Evolutionary conservation across 306 rosid genomes (phyloP).

Genomic region (Malus fusca): DNA sequence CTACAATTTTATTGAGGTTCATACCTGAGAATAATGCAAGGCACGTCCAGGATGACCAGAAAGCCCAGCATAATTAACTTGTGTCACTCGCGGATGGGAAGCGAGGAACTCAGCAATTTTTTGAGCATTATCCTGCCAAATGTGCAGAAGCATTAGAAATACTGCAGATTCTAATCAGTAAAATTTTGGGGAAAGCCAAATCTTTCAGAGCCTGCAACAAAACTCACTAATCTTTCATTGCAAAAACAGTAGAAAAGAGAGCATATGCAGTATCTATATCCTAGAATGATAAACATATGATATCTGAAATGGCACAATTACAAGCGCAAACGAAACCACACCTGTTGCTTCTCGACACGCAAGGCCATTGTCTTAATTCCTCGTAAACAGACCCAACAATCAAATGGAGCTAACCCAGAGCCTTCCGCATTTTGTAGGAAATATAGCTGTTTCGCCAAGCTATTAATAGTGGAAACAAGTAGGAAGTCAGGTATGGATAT

Average conservation of each 20-base stretch:
- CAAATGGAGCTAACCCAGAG: slow-evolving; percentile 87
- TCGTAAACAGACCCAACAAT: slow-evolving; percentile 80
- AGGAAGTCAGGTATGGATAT: background rate
- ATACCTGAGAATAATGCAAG: slow-evolving; percentile 85
- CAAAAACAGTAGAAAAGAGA: background rate
- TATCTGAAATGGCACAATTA: background rate
- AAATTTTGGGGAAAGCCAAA: background rate
- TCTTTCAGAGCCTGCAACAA: background rate
- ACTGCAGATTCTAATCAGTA: background rate
- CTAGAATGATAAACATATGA: background rate
- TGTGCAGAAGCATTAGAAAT: background rate
- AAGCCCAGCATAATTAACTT: slow-evolving; percentile 77
- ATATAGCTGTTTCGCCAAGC: slow-evolving; percentile 79
- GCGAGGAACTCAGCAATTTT: slow-evolving; percentile 85
- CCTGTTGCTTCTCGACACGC: slow-evolving; percentile 93
- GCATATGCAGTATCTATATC: background rate
- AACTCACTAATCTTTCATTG: background rate
- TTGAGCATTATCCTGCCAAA: slow-evolving; percentile 79
- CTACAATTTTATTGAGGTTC: slow-evolving; percentile 11
- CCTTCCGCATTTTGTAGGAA: slow-evolving; percentile 90
- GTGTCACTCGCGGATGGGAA: slow-evolving; percentile 67
- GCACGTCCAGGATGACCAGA: slow-evolving; percentile 63
- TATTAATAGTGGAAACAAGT: slow-evolving; percentile 20
- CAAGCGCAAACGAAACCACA: slow-evolving; percentile 18
- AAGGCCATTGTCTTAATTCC: slow-evolving; percentile 92